Evolutionary conservation across 2,329 filamentous ascomycete species (phyloP).

Genomic region (Alternaria infectoria): DNA sequence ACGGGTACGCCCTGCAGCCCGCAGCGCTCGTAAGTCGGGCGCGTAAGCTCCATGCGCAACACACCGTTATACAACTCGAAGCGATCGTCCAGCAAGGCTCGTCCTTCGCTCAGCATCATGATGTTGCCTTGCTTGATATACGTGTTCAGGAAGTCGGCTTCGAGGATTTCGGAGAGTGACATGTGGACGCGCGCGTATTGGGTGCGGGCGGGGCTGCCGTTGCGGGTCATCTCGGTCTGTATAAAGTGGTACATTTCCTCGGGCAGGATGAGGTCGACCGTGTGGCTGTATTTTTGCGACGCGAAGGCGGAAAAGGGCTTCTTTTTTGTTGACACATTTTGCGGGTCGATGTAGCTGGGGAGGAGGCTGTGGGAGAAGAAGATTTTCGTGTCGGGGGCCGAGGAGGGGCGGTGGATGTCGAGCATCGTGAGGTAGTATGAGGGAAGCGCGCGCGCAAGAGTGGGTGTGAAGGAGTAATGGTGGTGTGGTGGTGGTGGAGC

Average conservation of each 20-base stretch:
- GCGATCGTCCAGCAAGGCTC: slow-evolving; percentile 71
- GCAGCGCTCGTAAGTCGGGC: slow-evolving; percentile 79
- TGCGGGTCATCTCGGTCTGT: slow-evolving; percentile 10
- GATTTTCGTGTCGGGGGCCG: slow-evolving; percentile 65
- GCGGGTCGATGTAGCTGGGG: slow-evolving; percentile 70
- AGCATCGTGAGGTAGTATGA: slow-evolving; percentile 32
- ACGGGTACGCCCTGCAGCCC: slow-evolving; percentile 77
- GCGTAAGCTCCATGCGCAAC: slow-evolving; percentile 78
- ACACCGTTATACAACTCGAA: slow-evolving; percentile 74
- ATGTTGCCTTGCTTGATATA: slow-evolving; percentile 85
- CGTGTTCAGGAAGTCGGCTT: slow-evolving; percentile 77
- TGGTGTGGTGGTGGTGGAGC: neutral
- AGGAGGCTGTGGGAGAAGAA: slow-evolving; percentile 74
- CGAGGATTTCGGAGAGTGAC: slow-evolving; percentile 73
- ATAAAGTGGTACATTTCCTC: slow-evolving; percentile 55
- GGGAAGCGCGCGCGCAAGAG: neutral
- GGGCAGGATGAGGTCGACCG: slow-evolving; percentile 75
- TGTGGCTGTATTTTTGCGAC: slow-evolving; percentile 71
- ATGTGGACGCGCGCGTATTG: slow-evolving; percentile 74
- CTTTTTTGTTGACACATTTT: slow-evolving; percentile 62
- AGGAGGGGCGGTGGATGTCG: slow-evolving; percentile 40
- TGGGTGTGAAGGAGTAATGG: neutral
- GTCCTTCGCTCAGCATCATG: slow-evolving; percentile 83
- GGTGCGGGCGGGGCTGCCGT: slow-evolving; percentile 39
- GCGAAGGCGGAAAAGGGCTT: slow-evolving; percentile 77